Evolutionary conservation across 1,284 basidiomycete genomes (phyloP).

Genomic region (Apiotrichum siamense): DNA sequence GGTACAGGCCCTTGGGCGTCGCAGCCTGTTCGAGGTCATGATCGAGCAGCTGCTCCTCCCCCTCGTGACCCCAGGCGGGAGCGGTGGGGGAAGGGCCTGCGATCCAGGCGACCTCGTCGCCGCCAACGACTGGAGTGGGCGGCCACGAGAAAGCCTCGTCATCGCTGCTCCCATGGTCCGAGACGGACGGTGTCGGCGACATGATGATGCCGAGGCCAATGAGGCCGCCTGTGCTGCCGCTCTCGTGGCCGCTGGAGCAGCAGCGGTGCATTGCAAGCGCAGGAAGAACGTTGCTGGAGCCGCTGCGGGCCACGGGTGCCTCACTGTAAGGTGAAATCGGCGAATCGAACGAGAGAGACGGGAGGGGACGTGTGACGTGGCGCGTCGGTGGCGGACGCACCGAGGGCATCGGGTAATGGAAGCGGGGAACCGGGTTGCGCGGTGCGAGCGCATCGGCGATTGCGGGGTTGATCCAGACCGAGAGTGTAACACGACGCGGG

Average conservation of each 20-base stretch:
- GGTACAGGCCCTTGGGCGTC: neutral
- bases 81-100: neutral
- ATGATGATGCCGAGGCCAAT: constrained; percentile 18
- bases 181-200: constrained; percentile 2
- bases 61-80: neutral
- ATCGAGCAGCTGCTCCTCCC: neutral
- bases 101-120: neutral
- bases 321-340: neutral
- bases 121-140: constrained; percentile 10
- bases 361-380: neutral
- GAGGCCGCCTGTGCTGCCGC: constrained; percentile 1
- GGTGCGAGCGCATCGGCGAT: constrained; percentile 7
- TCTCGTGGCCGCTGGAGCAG: constrained; percentile 4
- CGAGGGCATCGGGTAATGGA: constrained; percentile 17
- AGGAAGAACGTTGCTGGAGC: neutral
- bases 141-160: constrained; percentile 15
- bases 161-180: constrained; percentile 11
- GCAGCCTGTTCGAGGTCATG: neutral
- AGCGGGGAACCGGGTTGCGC: constrained; percentile 7
- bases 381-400: neutral
- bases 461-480: constrained; percentile 34
- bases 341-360: neutral
- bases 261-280: neutral
- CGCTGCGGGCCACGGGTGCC: neutral
- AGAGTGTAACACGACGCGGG: constrained; percentile 33